Percentiles rank a stretch among this genome's conserved stretches.
These are phyloP conservation scores for Leptographium wingfieldii DNA, from an alignment of 2,329 filamentous ascomycete species.

Conservation along the genomic window DNA sequence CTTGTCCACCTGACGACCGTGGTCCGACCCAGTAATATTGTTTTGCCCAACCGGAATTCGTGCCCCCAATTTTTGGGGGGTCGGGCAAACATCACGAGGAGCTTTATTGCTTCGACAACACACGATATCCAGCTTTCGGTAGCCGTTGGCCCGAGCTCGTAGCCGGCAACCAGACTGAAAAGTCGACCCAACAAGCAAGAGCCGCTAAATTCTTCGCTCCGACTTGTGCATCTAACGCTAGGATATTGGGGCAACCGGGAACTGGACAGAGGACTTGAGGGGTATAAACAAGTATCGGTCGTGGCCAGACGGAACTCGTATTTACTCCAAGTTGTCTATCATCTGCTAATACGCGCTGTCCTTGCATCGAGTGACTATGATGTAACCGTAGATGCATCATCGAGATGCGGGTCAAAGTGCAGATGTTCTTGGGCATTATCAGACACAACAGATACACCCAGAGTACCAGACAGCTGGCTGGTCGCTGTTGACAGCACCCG, in stretches of 20 bases:
- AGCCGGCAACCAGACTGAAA: not conserved
- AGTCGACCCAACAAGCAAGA: not conserved
- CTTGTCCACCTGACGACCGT: not conserved
- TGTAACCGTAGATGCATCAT: not conserved
- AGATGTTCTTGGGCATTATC: not conserved
- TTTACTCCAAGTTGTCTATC: not conserved
- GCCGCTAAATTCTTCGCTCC: constrained; percentile 1
- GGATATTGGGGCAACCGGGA: not conserved
- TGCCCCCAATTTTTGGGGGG: not conserved
- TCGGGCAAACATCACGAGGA: not conserved
- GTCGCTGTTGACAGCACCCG: no score
- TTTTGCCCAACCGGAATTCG: not conserved
- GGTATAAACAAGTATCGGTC: no score
- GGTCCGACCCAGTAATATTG: not conserved
- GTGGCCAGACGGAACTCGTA: not conserved
- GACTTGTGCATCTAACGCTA: not conserved
- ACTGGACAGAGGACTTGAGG: not conserved
- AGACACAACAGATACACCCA: no score
- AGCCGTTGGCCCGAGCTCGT: not conserved
- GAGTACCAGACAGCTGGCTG: not conserved
- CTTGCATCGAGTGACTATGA: no score
- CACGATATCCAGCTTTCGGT: not conserved
- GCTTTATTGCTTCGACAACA: not conserved
- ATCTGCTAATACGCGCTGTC: not conserved
- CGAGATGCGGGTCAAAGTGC: no score